A percentile compares a stretch with the other conserved stretches of the same genome.
phyloP scores from a whole-genome alignment of 805 yeast species.

The Suhomyces pyralidae region DNA sequence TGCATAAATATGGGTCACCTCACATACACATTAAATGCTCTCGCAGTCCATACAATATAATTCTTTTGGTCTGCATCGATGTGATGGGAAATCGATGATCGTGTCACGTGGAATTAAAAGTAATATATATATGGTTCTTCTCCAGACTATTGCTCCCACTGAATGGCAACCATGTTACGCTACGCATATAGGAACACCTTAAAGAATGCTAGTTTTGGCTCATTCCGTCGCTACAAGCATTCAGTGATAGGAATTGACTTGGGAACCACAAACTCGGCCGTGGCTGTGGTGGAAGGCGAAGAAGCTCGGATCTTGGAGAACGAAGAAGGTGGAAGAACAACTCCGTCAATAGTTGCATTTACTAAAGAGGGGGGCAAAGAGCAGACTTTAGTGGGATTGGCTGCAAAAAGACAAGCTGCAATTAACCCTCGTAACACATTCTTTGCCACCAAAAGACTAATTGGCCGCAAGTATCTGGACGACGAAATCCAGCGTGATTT shows the following conservation, averaged over 20 bases:
- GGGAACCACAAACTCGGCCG: constrained; percentile 87
- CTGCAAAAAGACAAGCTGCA: constrained; percentile 76
- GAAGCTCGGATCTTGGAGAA: constrained; percentile 67
- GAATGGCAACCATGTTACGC: neutral
- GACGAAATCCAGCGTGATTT: constrained; percentile 68
- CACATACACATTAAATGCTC: no score
- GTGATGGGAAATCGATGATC: neutral
- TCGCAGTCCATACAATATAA: no score
- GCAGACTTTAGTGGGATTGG: constrained; percentile 51
- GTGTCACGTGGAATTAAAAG: neutral
- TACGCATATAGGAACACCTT: neutral
- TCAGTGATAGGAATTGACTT: constrained; percentile 74
- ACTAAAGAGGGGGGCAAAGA: constrained; percentile 25
- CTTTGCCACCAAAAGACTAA: constrained; percentile 77
- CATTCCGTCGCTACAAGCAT: constrained; percentile 2
- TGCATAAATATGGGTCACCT: no score
- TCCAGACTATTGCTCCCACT: neutral
- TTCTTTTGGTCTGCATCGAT: neutral
- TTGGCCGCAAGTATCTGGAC: constrained; percentile 70
- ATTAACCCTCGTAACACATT: constrained; percentile 76
- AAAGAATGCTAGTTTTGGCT: neutral
- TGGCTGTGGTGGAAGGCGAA: constrained; percentile 67
- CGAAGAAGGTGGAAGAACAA: constrained; percentile 75
- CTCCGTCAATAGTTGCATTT: constrained; percentile 76
- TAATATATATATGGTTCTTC: neutral